Evolutionary conservation across 345 rosid genomes (phyloP).

Genomic region (Dipteronia sinensis): DNA sequence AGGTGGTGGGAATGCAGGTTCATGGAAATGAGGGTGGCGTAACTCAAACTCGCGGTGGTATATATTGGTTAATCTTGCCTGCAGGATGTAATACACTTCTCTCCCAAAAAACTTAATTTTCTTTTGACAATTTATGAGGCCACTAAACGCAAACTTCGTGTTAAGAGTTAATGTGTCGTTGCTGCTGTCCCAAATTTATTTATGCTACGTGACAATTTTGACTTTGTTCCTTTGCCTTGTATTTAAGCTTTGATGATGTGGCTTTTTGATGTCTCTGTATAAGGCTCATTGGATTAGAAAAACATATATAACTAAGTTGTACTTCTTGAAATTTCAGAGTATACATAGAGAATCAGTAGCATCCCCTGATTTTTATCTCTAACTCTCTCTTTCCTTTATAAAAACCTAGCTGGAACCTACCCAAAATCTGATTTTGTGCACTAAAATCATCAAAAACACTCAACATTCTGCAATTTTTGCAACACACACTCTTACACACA

Average conservation of each 20-base stretch:
- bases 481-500: neutral
- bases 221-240: neutral
- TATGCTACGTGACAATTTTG: neutral
- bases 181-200: neutral
- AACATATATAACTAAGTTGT: neutral
- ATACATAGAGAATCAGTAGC: neutral
- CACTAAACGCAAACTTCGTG: neutral
- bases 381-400: too few relatives aligned
- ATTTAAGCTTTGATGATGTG: neutral
- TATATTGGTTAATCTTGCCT: constrained; percentile 91
- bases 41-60: constrained; percentile 91
- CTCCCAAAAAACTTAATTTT: constrained; percentile 21
- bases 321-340: neutral
- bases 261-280: neutral
- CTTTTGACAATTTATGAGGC: constrained; percentile 4
- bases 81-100: constrained; percentile 81
- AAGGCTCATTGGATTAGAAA: neutral
- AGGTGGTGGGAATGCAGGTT: constrained; percentile 97
- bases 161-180: neutral
- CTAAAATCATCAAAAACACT: neutral
- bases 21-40: constrained; percentile 95
- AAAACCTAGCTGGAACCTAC: too few relatives aligned
- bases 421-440: too few relatives aligned
- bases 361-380: too few relatives aligned
- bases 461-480: neutral